Percentiles rank a stretch among this genome's conserved stretches.
phyloP scores from a whole-genome alignment of 106 monocot genomes.

The Acorus calamus region DNA sequence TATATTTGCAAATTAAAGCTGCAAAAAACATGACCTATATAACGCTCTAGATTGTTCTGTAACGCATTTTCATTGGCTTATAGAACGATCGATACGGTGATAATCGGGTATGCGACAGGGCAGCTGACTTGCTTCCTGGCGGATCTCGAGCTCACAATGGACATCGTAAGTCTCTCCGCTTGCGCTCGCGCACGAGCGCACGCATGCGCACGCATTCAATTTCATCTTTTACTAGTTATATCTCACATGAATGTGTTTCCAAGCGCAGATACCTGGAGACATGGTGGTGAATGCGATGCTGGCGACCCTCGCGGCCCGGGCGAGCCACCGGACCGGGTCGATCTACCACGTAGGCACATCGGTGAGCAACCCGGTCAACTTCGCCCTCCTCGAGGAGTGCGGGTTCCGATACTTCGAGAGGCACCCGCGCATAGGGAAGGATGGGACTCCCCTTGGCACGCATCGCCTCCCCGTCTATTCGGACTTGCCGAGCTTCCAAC shows the following conservation, averaged over 20 bases:
- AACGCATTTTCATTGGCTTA: not conserved
- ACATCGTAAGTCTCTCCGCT: conserved; percentile 2
- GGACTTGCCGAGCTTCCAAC: conserved; percentile 19
- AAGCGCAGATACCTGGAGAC: conserved; percentile 7
- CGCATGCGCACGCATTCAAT: too few species aligned
- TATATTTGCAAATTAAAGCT: too few species aligned
- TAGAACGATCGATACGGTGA: conserved; percentile 9
- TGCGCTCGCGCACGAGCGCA: too few species aligned
- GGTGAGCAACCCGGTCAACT: conserved; percentile 7
- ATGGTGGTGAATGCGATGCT: conserved; percentile 12
- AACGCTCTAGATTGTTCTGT: not conserved
- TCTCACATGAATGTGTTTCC: not conserved
- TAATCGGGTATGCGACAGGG: conserved; percentile 3
- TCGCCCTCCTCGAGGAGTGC: conserved; percentile 2
- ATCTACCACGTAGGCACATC: conserved; percentile 15
- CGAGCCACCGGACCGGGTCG: not conserved
- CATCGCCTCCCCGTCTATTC: conserved; percentile 20
- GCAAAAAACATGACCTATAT: too few species aligned
- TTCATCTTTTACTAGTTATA: too few species aligned
- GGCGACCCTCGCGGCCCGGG: conserved; percentile 3
- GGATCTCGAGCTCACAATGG: not conserved
- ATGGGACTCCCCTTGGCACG: conserved; percentile 26
- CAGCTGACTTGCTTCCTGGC: not conserved
- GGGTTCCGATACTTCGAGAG: conserved; percentile 30
- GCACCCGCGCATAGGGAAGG: conserved; percentile 40